phyloP scores from a whole-genome alignment of 495 filamentous ascomycete species.

The Aspergillus affinis region DNA sequence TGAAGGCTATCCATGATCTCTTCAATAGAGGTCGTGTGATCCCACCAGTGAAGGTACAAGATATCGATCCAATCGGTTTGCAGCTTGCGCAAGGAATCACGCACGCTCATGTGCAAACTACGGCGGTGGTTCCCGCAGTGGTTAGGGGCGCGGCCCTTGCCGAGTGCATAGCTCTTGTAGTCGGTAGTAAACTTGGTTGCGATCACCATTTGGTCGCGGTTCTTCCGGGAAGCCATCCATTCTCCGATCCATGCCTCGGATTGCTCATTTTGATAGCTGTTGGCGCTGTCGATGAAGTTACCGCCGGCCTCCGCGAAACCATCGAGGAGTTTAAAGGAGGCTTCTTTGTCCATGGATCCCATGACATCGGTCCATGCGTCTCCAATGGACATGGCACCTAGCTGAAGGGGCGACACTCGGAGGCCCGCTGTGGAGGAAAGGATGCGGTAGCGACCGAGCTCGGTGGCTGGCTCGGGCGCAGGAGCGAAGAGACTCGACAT shows the following conservation, averaged over 20 bases:
- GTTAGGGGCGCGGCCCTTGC: slow-evolving; percentile 52
- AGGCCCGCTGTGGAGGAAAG: slow-evolving; percentile 59
- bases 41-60: slow-evolving; percentile 64
- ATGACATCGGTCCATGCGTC: slow-evolving; percentile 50
- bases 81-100: slow-evolving; percentile 57
- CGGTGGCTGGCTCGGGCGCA: slow-evolving; percentile 51
- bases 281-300: slow-evolving; percentile 56
- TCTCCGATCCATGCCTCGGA: slow-evolving; percentile 54
- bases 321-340: slow-evolving; percentile 52
- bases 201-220: slow-evolving; percentile 66
- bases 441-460: slow-evolving; percentile 59
- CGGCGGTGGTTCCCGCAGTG: slow-evolving; percentile 55
- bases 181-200: slow-evolving; percentile 67
- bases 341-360: slow-evolving; percentile 49
- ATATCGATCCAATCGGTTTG: slow-evolving; percentile 66
- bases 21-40: slow-evolving; percentile 54
- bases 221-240: slow-evolving; percentile 52
- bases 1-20: slow-evolving; percentile 63
- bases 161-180: slow-evolving; percentile 29
- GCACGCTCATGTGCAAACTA: slow-evolving; percentile 54
- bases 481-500: slow-evolving; percentile 43
- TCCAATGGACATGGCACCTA: slow-evolving; percentile 66
- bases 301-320: slow-evolving; percentile 48
- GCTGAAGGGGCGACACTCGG: slow-evolving; percentile 58
- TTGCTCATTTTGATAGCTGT: slow-evolving; percentile 54